Evolutionary conservation across 768 basidiomycete species (phyloP).

Genomic region (Rhodocollybia butyracea): DNA sequence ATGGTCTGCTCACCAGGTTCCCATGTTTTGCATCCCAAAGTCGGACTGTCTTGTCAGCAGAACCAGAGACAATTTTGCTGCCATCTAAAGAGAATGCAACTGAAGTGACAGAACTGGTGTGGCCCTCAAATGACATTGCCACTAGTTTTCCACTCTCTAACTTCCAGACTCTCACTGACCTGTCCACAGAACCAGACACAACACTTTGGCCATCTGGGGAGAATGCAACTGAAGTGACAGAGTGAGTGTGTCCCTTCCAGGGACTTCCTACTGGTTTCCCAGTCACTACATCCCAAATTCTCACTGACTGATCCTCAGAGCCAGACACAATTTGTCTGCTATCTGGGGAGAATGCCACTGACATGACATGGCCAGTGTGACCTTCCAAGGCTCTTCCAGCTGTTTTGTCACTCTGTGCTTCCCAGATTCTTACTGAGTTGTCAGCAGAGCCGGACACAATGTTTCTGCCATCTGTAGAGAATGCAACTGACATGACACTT

Average conservation of each 20-base stretch:
- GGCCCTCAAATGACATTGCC: background rate
- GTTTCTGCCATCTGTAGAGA: background rate
- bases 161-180: background rate
- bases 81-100: background rate
- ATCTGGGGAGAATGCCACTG: too few species aligned
- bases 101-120: background rate
- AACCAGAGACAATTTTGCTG: background rate
- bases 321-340: too few species aligned
- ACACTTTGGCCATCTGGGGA: background rate
- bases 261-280: background rate
- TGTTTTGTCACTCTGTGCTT: too few species aligned
- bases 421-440: background rate
- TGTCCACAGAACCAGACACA: background rate
- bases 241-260: background rate
- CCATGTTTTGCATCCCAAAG: background rate
- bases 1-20: background rate
- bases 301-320: too few species aligned
- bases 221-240: background rate
- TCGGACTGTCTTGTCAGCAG: background rate
- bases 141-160: background rate
- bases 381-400: too few species aligned
- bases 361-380: too few species aligned
- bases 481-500: background rate
- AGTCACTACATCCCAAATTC: background rate
- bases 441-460: background rate